Percentiles rank a stretch among this genome's conserved stretches.
These are phyloP conservation scores for Ophiostoma sp. DNA, from an alignment of 2,329 filamentous ascomycete genomes.

Conservation along the genomic window DNA sequence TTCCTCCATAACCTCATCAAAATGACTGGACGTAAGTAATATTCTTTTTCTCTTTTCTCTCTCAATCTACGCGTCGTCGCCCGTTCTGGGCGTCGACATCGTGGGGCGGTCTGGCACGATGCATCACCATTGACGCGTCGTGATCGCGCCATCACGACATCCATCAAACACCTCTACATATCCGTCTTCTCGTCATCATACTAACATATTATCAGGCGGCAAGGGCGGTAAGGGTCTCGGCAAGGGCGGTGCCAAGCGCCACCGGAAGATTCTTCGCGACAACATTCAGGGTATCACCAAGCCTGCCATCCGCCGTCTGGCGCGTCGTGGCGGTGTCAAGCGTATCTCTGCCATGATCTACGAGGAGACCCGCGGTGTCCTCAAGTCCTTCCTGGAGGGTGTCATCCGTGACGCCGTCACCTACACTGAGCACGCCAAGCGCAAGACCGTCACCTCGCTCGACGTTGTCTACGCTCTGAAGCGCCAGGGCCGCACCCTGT, in stretches of 20 bases:
- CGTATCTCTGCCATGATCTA: conserved; percentile 93
- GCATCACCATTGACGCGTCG: background rate
- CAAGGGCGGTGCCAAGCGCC: conserved; percentile 97
- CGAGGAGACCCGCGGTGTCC: conserved; percentile 71
- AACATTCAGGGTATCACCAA: conserved; percentile 99
- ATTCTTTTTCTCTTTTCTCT: too few relatives aligned
- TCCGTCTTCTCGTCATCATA: background rate
- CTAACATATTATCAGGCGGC: conserved; percentile 59
- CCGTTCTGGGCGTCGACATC: background rate
- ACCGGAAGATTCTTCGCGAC: conserved; percentile 98
- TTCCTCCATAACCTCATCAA: conserved; percentile 41
- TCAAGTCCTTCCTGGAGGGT: conserved; percentile 72
- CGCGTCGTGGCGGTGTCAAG: conserved; percentile 99
- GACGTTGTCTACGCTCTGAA: conserved; percentile 65
- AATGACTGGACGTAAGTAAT: conserved; percentile 67
- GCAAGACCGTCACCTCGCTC: conserved; percentile 70
- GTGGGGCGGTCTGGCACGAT: background rate
- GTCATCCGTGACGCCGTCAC: conserved; percentile 73
- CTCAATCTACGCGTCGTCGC: background rate
- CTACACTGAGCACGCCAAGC: conserved; percentile 76
- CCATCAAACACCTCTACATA: background rate
- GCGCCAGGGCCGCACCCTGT: conserved; percentile 70
- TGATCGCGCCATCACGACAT: conserved; percentile 9
- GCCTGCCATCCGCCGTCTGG: conserved; percentile 96
- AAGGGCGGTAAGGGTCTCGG: conserved; percentile 97